Base-by-base conservation (phyloP, 352 stramenopile genomes). In the Pythium aquatile region DNA sequence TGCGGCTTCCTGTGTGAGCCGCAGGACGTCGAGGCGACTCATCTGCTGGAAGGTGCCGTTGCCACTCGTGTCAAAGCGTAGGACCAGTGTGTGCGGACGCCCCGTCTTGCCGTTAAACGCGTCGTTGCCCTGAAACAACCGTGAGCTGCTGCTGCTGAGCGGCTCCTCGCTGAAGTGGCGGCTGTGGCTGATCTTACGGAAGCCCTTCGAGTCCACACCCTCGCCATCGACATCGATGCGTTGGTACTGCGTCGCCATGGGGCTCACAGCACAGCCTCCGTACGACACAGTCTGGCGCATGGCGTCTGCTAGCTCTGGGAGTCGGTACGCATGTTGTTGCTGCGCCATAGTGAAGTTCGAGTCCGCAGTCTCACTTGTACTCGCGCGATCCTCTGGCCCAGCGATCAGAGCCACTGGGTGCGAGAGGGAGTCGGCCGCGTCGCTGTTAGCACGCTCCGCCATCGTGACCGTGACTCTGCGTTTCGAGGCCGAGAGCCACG, bases 31-130 rank as follows among this genome's bases (percentile, higher is more conserved):
- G 26, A 83, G n/a, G 9, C 82, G 74, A 37, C 76, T 84, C 71
- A 91, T 79, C 44, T 87, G 73, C 39, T 85, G 72, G 56, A 89
- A 85, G 29, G 72, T 73, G 10, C 75, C 79, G 20, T 80, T 80
- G 6, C 82, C 82, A 5, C 78, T 57, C 30, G 67, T 52, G 49
- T 91, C 79, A 60, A 91, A 91, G 35, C 51, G 54, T n/a, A 66
- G 54, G 35, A 74, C 51, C 24, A 66, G 54, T 49, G 63, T 73
- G 32, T 67, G 35, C 2, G 40, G 46, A 1, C 59, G 42, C n/a
- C 58, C 65, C 7, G 57, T 61, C 63, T 64, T 65, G 40, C 56
- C 59, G 42, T 64, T 65, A 56, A 70, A 70, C 29, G 49, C 63
- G 49, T 65, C 63, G 49, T 69, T 69, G 11, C 63, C 48, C 9